Base-by-base conservation (phyloP, 2,329 filamentous ascomycete genomes). In the Hypoxylon sp. region DNA sequence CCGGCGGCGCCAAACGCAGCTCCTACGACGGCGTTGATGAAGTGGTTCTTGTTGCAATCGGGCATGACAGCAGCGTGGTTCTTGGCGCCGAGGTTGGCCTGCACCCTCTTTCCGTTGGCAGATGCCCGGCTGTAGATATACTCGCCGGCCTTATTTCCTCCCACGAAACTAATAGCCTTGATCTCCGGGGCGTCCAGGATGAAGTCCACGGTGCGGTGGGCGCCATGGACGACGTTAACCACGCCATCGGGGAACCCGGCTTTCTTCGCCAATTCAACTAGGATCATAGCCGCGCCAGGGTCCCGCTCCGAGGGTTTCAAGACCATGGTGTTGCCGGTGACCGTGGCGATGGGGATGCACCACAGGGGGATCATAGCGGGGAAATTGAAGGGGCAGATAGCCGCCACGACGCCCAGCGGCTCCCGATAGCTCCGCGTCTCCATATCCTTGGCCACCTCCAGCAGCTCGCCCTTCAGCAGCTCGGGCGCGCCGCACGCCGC, bases 301-400 rank as follows among this genome's bases (percentile, higher is more conserved):
- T 95, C 93, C 64, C 93, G 89, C 83, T 97, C 93, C 0, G 93
- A 95, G 9, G 93, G 93, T 86, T 97, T 97, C 74, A 97, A 84
- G 73, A 97, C 88, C 64, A 94, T 84, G 13, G 92, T 94, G 84
- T 97, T 97, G 57, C 93, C 93, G 17, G 91, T 93, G 28, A 94
- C 88, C 46, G 92, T 93, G 50, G 93, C 93, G 74, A 96, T 92
- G 41, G 93, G 93, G 68, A 97, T 94, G 67, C 88, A 93, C 93
- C 93, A 97, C n/a, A 97, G 86, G 2, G 93, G 93, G 79, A 97
- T 96, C 93, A 97, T 97, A 74, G 93, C 93, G 46, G 93, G 93
- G 82, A 96, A 96, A 84, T 96, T 96, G 78, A 96, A 96, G 1
- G 93, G 93, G 84, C 93, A 96, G 73, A 96, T 96, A 64, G 93